Percentiles rank a stretch among this genome's conserved stretches.
Conservation (phyloP, 1,284 basidiomycete species). For the Mycena citricolor region DNA sequence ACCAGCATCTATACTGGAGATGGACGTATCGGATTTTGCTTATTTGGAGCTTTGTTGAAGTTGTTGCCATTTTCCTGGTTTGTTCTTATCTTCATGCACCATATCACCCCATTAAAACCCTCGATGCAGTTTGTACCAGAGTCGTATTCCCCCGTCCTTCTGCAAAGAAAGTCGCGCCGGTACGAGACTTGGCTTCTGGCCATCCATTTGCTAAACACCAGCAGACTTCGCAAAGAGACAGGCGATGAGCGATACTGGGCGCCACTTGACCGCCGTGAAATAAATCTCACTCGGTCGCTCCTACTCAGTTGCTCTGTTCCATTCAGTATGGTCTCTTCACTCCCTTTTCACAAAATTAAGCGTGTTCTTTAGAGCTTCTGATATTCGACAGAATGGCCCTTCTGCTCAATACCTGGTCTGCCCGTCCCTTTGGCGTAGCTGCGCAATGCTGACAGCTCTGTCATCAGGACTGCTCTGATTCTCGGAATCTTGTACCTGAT, state of each 20-base stretch:
- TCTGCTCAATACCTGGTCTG: slow-evolving; percentile 62
- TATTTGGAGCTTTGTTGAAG: slow-evolving; percentile 57
- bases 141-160: slow-evolving; percentile 66
- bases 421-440: neutral
- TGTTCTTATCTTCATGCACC: slow-evolving; percentile 26
- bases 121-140: slow-evolving; percentile 63
- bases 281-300: slow-evolving; percentile 45
- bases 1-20: slow-evolving; percentile 64
- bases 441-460: neutral
- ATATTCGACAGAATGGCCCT: slow-evolving; percentile 73
- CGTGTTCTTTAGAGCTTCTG: slow-evolving; percentile 52
- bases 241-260: slow-evolving; percentile 55
- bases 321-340: slow-evolving; percentile 56
- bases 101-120: slow-evolving; percentile 24
- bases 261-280: slow-evolving; percentile 49
- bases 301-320: slow-evolving; percentile 58
- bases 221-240: slow-evolving; percentile 56
- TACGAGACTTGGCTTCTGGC: slow-evolving; percentile 34
- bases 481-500: slow-evolving; percentile 76
- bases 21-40: slow-evolving; percentile 74
- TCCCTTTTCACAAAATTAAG: neutral
- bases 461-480: slow-evolving; percentile 45
- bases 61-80: slow-evolving; percentile 48
- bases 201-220: too few relatives aligned
- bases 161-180: slow-evolving; percentile 56